Evolutionary conservation across 2,329 filamentous ascomycete genomes (phyloP).

Genomic region (Monilinia laxa): DNA sequence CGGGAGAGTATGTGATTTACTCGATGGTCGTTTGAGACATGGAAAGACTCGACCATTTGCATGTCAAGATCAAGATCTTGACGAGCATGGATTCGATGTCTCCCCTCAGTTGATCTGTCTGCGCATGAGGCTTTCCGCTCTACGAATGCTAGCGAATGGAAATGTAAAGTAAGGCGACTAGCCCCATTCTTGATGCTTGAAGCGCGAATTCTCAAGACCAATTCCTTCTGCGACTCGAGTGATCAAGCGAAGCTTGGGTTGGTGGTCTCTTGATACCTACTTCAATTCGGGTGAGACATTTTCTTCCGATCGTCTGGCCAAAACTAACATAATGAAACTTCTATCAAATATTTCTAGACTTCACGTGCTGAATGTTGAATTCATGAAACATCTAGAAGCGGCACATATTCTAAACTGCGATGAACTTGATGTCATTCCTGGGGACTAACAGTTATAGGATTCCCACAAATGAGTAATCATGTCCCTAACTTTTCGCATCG

Average conservation of each 20-base stretch:
- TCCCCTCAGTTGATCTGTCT: neutral
- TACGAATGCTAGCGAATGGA: slow-evolving; percentile 15
- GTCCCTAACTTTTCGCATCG: neutral
- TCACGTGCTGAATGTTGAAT: neutral
- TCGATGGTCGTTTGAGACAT: slow-evolving; percentile 10
- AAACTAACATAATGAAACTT: neutral
- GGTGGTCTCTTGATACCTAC: neutral
- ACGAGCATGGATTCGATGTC: slow-evolving; percentile 18
- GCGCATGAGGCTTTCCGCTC: slow-evolving; percentile 16
- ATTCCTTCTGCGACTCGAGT: neutral
- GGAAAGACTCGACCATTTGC: slow-evolving; percentile 4
- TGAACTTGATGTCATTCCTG: neutral
- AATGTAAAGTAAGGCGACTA: neutral
- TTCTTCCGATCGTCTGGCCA: neutral
- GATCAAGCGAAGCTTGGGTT: neutral
- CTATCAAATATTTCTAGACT: neutral
- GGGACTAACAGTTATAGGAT: neutral
- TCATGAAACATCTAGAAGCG: neutral
- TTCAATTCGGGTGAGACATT: neutral
- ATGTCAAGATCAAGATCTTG: slow-evolving; percentile 14
- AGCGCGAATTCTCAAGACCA: neutral
- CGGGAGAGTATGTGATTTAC: slow-evolving; percentile 13
- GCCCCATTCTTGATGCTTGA: neutral
- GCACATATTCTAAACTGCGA: neutral
- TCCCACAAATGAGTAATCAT: neutral